These are phyloP conservation scores for Meyerozyma guilliermondii DNA, from an alignment of 1,139 yeast genomes.

Conservation along the genomic window DNA sequence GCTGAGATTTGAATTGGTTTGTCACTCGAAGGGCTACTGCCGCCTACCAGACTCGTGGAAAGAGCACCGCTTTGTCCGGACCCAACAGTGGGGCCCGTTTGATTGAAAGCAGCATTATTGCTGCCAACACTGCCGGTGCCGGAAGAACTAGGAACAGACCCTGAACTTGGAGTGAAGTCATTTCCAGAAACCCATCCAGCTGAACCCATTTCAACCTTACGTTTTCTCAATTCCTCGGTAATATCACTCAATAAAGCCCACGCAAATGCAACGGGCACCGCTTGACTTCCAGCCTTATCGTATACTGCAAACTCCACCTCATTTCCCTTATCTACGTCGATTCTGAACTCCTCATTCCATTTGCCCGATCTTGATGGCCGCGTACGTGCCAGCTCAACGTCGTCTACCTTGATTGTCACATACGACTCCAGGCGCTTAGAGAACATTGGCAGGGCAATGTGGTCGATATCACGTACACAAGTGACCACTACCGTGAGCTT, in stretches of 20 bases:
- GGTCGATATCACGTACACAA: conserved; percentile 86
- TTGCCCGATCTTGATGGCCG: conserved; percentile 70
- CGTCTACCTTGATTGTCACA: conserved; percentile 79
- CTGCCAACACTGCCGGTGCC: neutral
- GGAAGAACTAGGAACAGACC: neutral
- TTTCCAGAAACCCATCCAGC: conserved; percentile 91
- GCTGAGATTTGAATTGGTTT: conserved; percentile 47
- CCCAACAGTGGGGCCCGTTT: neutral
- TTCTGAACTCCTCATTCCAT: conserved; percentile 79
- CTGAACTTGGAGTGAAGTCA: conserved; percentile 25
- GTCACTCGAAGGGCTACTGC: conserved; percentile 9
- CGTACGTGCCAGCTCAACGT: conserved; percentile 73
- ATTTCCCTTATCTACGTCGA: conserved; percentile 84
- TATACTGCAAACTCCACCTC: conserved; percentile 85
- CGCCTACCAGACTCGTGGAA: conserved; percentile 6
- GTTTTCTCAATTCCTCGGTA: conserved; percentile 90
- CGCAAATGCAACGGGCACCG: conserved; percentile 86
- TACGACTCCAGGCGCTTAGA: conserved; percentile 77
- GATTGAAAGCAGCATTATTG: neutral
- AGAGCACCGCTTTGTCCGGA: neutral
- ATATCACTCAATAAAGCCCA: conserved; percentile 90
- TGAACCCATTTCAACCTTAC: conserved; percentile 69
- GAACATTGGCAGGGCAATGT: conserved; percentile 76
- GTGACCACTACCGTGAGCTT: conserved; percentile 63
- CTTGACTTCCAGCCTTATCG: conserved; percentile 63